A percentile compares a stretch with the other conserved stretches of the same genome.
Conservation (phyloP, 345 rosid genomes). For the Citrus inodora region DNA sequence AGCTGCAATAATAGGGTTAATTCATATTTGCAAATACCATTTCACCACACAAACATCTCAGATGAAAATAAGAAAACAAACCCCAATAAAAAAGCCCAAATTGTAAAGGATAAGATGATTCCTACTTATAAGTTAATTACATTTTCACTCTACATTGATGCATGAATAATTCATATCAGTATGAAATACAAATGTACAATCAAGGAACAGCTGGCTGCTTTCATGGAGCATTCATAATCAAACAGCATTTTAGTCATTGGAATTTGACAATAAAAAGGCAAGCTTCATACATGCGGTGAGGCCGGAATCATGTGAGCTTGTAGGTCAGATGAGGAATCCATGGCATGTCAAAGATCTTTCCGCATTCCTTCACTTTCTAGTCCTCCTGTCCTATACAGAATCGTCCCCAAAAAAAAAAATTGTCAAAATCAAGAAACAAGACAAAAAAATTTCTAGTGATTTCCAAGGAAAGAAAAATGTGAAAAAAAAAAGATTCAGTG, state of each 20-base stretch:
- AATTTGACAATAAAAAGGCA: too few species aligned
- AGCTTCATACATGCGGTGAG: not conserved
- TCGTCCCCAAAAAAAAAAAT: not conserved
- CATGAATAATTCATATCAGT: not conserved
- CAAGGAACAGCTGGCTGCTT: not conserved
- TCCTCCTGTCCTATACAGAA: not conserved
- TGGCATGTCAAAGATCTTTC: not conserved
- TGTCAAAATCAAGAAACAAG: not conserved
- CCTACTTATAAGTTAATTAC: not conserved
- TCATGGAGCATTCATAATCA: not conserved
- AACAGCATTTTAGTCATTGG: not conserved
- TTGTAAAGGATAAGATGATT: not conserved
- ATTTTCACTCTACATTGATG: not conserved
- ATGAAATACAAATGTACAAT: not conserved
- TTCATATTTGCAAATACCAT: not conserved
- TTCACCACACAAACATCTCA: not conserved
- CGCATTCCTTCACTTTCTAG: not conserved
- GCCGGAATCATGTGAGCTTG: not conserved
- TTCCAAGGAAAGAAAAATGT: not conserved
- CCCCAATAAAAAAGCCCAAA: not conserved
- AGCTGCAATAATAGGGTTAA: slow-evolving; percentile 22
- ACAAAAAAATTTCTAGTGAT: not conserved
- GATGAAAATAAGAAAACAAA: not conserved
- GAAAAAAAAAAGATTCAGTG: not conserved
- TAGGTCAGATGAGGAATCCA: not conserved